Percentiles rank a stretch among this genome's conserved stretches.
Conservation (phyloP, 2,329 filamentous ascomycete genomes). For the Penicillium sclerotigenum region DNA sequence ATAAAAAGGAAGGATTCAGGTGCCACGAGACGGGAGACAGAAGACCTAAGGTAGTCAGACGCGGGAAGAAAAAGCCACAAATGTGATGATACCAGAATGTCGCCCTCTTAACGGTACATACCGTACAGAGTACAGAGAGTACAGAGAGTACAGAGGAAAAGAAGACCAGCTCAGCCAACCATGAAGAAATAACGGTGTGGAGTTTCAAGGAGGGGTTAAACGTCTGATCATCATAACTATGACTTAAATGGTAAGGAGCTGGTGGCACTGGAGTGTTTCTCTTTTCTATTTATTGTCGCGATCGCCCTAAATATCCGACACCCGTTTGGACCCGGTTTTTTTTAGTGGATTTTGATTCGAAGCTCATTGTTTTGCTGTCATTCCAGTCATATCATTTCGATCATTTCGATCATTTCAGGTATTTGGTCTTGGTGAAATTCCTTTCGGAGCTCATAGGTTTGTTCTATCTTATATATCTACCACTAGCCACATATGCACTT, state of each 20-base stretch:
- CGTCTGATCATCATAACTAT: slow-evolving; percentile 21
- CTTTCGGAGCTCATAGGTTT: background rate
- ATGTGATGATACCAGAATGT: background rate
- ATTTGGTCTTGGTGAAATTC: background rate
- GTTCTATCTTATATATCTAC: background rate
- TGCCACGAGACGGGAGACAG: background rate
- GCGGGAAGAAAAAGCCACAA: background rate
- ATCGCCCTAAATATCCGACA: slow-evolving; percentile 22
- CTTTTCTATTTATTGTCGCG: slow-evolving; percentile 11
- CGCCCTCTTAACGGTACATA: background rate
- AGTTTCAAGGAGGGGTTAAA: slow-evolving; percentile 7
- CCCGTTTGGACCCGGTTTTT: slow-evolving; percentile 11
- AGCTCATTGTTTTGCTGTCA: background rate
- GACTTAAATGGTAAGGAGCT: slow-evolving; percentile 20
- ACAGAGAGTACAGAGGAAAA: too few relatives aligned
- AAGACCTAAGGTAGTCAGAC: background rate
- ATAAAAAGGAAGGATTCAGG: too few relatives aligned
- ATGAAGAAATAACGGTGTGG: slow-evolving; percentile 4
- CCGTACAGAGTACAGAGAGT: too few relatives aligned
- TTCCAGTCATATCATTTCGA: background rate
- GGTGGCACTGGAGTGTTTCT: slow-evolving; percentile 6
- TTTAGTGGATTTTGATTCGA: background rate
- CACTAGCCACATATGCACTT: background rate
- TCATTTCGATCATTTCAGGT: background rate
- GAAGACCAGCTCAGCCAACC: background rate